Percentiles rank a stretch among this genome's conserved stretches.
These are phyloP conservation scores for Boechera divaricarpa DNA, from an alignment of 345 rosid genomes.

Conservation along the genomic window DNA sequence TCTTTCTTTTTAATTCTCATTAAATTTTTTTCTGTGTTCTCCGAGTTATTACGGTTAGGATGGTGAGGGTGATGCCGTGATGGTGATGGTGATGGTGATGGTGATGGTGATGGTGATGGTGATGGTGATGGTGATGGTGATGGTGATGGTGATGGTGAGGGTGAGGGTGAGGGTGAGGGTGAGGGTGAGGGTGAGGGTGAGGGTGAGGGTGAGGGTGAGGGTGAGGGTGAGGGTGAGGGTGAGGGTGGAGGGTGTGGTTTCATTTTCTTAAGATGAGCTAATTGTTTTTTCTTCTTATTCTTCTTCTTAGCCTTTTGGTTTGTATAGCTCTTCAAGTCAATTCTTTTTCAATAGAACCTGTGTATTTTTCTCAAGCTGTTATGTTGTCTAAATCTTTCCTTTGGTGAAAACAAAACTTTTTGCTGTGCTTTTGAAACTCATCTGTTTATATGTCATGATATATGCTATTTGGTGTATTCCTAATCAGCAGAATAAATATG, in stretches of 20 bases:
- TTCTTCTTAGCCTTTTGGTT: conserved; percentile 35
- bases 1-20: conserved; percentile 24
- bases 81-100: not conserved
- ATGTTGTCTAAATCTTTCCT: conserved; percentile 29
- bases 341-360: conserved; percentile 30
- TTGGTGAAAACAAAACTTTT: conserved; percentile 20
- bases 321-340: conserved; percentile 45
- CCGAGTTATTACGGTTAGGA: conserved; percentile 25
- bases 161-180: too few relatives aligned
- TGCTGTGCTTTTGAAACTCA: not conserved
- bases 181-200: too few relatives aligned
- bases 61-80: not conserved
- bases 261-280: conserved; percentile 40
- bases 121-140: not conserved
- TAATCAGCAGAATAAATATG: not conserved
- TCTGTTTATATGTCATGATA: not conserved
- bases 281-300: conserved; percentile 35
- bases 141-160: not conserved
- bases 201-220: not conserved
- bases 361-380: conserved; percentile 12
- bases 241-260: conserved; percentile 29
- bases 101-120: not conserved
- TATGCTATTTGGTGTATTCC: not conserved
- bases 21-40: conserved; percentile 21
- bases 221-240: not conserved